Evolutionary conservation across 148 eudicot genomes (phyloP).

Genomic region (Nepenthes gracilis): DNA sequence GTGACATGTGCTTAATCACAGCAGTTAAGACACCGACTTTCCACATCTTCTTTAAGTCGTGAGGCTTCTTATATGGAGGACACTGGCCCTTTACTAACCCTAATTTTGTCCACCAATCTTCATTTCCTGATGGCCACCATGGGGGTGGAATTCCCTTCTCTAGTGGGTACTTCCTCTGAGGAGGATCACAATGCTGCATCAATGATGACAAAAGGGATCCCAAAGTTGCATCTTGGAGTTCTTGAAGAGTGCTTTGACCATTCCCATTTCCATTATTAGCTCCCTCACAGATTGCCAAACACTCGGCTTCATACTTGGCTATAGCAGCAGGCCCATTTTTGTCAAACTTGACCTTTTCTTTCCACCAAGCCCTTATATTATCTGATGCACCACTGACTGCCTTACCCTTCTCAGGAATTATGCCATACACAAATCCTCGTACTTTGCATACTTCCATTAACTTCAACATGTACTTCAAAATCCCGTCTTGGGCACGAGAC

Average conservation of each 20-base stretch:
- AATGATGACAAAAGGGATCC: slow-evolving; percentile 89
- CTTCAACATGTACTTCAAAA: slow-evolving; percentile 93
- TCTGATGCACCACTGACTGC: slow-evolving; percentile 91
- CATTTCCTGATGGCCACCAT: slow-evolving; percentile 89
- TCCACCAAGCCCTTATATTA: slow-evolving; percentile 98
- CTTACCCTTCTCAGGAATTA: slow-evolving; percentile 97
- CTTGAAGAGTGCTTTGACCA: slow-evolving; percentile 53
- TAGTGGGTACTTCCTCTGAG: slow-evolving; percentile 82
- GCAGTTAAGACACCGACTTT: slow-evolving; percentile 90
- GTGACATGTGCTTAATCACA: slow-evolving; percentile 94
- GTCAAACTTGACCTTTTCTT: slow-evolving; percentile 91
- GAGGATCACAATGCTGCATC: slow-evolving; percentile 94
- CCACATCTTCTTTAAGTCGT: slow-evolving; percentile 97
- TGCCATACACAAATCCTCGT: slow-evolving; percentile 90
- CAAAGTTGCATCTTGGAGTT: slow-evolving; percentile 89
- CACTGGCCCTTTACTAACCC: slow-evolving; percentile 58
- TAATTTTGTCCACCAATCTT: slow-evolving; percentile 74
- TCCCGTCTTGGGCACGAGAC: slow-evolving; percentile 96
- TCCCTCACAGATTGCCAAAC: slow-evolving; percentile 32
- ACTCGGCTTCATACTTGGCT: slow-evolving; percentile 60
- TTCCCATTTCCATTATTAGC: slow-evolving; percentile 35
- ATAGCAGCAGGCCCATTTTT: slow-evolving; percentile 93
- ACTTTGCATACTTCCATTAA: slow-evolving; percentile 98
- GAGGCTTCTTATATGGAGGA: slow-evolving; percentile 92
- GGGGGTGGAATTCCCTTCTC: slow-evolving; percentile 83